phyloP scores from a whole-genome alignment of 331 rosid genomes.

The Prunus yedoensis region DNA sequence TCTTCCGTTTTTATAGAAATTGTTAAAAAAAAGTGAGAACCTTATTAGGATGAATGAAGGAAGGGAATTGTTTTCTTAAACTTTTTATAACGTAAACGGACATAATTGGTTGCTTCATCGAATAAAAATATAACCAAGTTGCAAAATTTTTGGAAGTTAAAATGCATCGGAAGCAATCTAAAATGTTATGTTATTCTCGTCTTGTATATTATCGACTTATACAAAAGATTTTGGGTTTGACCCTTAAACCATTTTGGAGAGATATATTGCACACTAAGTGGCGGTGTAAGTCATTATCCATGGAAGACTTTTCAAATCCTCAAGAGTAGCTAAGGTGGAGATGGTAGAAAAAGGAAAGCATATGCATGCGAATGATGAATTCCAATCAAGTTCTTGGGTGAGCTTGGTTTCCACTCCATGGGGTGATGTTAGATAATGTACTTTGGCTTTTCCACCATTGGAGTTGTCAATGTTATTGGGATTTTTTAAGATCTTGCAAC shows the following conservation, averaged over 20 bases:
- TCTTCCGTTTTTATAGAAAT: too few species aligned
- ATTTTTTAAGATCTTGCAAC: constrained; percentile 40
- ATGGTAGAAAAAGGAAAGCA: constrained; percentile 12
- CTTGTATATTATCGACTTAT: too few species aligned
- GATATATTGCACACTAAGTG: neutral
- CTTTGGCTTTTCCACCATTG: neutral
- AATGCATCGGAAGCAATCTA: neutral
- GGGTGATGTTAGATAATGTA: neutral
- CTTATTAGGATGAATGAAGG: too few species aligned
- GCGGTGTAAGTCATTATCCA: neutral
- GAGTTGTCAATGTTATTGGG: constrained; percentile 46
- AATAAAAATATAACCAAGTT: neutral
- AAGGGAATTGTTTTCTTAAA: neutral
- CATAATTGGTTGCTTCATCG: neutral
- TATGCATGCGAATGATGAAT: constrained; percentile 8
- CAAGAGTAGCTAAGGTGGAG: neutral
- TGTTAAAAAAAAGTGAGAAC: too few species aligned
- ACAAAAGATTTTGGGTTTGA: neutral
- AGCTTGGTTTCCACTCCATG: neutral
- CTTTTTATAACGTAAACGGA: neutral
- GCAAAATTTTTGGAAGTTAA: neutral
- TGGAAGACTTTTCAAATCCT: neutral
- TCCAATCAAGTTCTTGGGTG: neutral
- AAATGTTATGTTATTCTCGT: too few species aligned
- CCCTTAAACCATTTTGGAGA: neutral